Conservation (phyloP, 176 grass and related monocot species). For the Eremochloa ophiuroides region DNA sequence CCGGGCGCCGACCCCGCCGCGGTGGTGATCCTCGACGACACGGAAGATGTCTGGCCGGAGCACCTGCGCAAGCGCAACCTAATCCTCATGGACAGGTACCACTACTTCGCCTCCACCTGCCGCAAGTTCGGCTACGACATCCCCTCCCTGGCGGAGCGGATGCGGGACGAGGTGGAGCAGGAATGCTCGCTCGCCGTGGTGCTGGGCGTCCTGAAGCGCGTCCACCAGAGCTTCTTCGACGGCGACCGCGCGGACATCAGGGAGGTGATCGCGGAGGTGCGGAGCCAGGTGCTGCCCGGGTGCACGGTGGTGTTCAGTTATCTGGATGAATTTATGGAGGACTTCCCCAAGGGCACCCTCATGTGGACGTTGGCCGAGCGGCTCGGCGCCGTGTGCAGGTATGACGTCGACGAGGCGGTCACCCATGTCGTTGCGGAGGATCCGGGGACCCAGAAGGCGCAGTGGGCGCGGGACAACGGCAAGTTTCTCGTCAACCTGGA, state of each 20-base stretch:
- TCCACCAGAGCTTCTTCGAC: slow-evolving; percentile 56
- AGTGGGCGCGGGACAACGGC: slow-evolving; percentile 37
- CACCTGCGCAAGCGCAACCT: slow-evolving; percentile 56
- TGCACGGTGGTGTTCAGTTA: slow-evolving; percentile 61
- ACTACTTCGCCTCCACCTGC: slow-evolving; percentile 53
- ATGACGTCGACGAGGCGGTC: slow-evolving; percentile 37
- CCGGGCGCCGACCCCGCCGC: slow-evolving; percentile 33
- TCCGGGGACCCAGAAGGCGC: slow-evolving; percentile 33
- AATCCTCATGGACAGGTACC: slow-evolving; percentile 65
- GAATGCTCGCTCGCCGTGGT: slow-evolving; percentile 47
- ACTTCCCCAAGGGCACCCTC: slow-evolving; percentile 8
- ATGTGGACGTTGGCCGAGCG: slow-evolving; percentile 50
- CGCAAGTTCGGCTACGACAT: slow-evolving; percentile 19
- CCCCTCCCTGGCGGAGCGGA: slow-evolving; percentile 42
- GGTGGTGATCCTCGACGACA: slow-evolving; percentile 67
- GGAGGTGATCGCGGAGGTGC: slow-evolving; percentile 2
- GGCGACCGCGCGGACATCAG: not conserved
- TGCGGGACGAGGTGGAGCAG: slow-evolving; percentile 53
- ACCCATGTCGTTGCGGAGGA: slow-evolving; percentile 56
- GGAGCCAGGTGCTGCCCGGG: slow-evolving; percentile 36
- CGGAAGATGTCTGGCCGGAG: slow-evolving; percentile 47
- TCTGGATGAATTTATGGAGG: not conserved
- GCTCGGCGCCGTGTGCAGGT: slow-evolving; percentile 51
- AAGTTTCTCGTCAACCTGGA: slow-evolving; percentile 47
- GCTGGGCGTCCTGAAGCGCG: slow-evolving; percentile 43